phyloP scores from a whole-genome alignment of 2,329 filamentous ascomycete genomes.

The Exophiala bonariae region DNA sequence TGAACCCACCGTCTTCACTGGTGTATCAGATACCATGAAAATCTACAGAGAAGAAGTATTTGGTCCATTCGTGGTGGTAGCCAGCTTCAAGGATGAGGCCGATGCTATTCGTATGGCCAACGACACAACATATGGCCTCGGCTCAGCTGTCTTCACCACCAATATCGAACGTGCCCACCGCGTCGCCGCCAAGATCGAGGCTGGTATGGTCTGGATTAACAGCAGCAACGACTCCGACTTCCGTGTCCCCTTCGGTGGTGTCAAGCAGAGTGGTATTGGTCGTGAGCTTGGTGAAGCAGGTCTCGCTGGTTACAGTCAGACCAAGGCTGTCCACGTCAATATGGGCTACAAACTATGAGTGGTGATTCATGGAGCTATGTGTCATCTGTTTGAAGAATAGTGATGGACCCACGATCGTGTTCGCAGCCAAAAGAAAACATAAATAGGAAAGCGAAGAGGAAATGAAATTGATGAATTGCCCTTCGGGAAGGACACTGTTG shows the following conservation, averaged over 20 bases:
- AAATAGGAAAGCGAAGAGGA: too few relatives aligned
- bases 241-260: constrained; percentile 43
- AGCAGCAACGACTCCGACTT: constrained; percentile 44
- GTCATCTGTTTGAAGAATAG: too few relatives aligned
- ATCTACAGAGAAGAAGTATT: constrained; percentile 46
- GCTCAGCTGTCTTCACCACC: constrained; percentile 43
- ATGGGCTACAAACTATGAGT: constrained; percentile 36
- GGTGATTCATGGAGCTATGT: too few relatives aligned
- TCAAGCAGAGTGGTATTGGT: constrained; percentile 52
- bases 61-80: constrained; percentile 43
- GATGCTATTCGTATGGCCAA: constrained; percentile 42
- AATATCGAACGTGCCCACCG: constrained; percentile 43
- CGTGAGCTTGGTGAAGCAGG: constrained; percentile 47
- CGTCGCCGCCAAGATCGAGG: constrained; percentile 43
- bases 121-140: constrained; percentile 43
- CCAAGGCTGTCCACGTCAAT: constrained; percentile 44
- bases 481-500: too few relatives aligned
- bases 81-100: constrained; percentile 40
- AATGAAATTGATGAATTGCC: too few relatives aligned
- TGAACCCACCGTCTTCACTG: constrained; percentile 39
- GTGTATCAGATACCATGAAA: constrained; percentile 37
- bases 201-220: constrained; percentile 50
- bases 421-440: too few relatives aligned
- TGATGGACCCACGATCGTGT: too few relatives aligned
- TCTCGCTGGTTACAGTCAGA: constrained; percentile 40